Base-by-base conservation (phyloP, 2,329 filamentous ascomycete genomes). In the Botrytis tulipae region DNA sequence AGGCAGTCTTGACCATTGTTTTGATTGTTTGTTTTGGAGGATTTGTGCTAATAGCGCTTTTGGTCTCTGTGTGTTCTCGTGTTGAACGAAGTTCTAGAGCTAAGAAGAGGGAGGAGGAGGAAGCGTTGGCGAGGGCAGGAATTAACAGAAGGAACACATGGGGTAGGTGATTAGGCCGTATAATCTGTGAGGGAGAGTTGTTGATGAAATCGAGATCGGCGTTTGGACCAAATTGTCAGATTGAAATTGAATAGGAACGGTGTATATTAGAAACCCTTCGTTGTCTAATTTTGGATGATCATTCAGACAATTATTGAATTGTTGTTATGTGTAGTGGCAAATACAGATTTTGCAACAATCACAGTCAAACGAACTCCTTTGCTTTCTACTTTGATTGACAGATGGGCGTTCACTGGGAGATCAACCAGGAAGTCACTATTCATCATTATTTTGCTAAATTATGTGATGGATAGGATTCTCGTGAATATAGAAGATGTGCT, bases 281-380 rank as follows among this genome's bases (percentile, higher is more conserved):
- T 9, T 46, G 20, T 20, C 1, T 46, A 3, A 22, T 46, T 9
- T 22, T 22, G 44, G 2, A 46, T 61, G 35, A 40, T 5, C 5
- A 3, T 35, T 16, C 4, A 6, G 4, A n/a, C 3, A 3, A 6
- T 16, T 37, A 25, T 25, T 40, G 12, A 4, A 16, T 40, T 12
- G 7, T 18, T 37, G 20, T 16, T 25, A 6, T 9, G 12, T n/a
- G 16, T 40, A 9, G 14, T 9, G 22, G 35, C 7, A 1, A 61
- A 61, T 40, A 22, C 29, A n/a, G 12, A 61, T 14, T 25, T 25
- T 16, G 6, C 0, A 61, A 40, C 2, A 40, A 9, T 3, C 1
- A 61, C 14, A 16, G 0, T 3, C 6, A 18, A 16, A 10, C 22
- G 8, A 16, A 2, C 22, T 5, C 2, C 2, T 2, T 25, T 16